Evolutionary conservation across 2,329 filamentous ascomycete genomes (phyloP), one percentile per base, ranked within the genome.

Genomic region (Emmonsiellopsis sp.): DNA sequence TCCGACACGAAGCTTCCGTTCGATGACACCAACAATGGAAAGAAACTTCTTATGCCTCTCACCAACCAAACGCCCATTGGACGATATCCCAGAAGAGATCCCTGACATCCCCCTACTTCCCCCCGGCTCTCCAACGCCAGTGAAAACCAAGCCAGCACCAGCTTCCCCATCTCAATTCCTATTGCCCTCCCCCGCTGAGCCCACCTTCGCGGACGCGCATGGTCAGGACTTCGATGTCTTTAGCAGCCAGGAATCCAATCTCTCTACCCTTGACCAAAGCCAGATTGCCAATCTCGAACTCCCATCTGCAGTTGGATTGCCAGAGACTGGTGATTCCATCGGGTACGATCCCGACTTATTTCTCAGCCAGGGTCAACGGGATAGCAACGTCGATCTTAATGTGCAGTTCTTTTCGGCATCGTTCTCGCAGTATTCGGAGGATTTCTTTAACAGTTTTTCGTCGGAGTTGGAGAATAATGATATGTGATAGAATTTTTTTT

Each of bases 141-240:
- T 53, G 13, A 60, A 59, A 41, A 26, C 15, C 11, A 54, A 60
- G 16, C n/a, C 4, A 16, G 31, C 9, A 11, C 34, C 47, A 1
- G 41, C 20, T 15, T 65, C 67, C 31, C 62, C 64, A 30, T 55
- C 57, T 43, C 63, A 67, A 44, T 61, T 63, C 13, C 55, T 72
- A 48, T 71, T 68, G 43, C 71, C 69, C 11, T 66, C 68, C n/a
- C 64, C 65, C 45, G 65, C 65, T 2, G 66, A 64, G 4, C 67
- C 70, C 2, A 69, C 67, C 1, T 57, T 72, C 41, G 60, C 63
- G 7, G 65, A 65, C 50, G 63, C 67, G 0, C 61, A 65, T 8
- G 65, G 64, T 16, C 67, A 69, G 1, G 68, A 71, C 35, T 65
- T 73, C 15, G 71, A 72, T 55, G 64, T 72, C 15, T 73, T 73